Conservation (phyloP, 257 asterid species). For the Gentiana macrophylla region DNA sequence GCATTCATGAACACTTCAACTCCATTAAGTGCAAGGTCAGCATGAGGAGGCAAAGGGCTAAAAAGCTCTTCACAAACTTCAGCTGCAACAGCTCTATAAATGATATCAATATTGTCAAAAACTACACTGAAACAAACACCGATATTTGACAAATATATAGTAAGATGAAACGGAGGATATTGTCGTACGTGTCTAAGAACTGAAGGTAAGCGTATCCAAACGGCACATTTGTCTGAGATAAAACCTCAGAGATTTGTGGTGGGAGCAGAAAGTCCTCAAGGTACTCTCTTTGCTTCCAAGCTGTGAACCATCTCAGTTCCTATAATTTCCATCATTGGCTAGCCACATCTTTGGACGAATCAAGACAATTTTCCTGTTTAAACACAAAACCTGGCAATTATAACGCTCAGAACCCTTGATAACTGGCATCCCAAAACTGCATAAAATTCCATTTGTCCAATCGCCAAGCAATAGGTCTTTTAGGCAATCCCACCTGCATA, state of each 20-base stretch:
- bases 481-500: constrained; percentile 86
- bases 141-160: too few species aligned
- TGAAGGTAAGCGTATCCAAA: constrained; percentile 86
- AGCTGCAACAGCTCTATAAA: constrained; percentile 83
- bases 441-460: constrained; percentile 77
- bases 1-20: constrained; percentile 95
- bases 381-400: constrained; percentile 81
- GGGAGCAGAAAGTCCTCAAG: constrained; percentile 83
- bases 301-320: constrained; percentile 95
- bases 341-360: constrained; percentile 96
- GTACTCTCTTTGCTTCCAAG: constrained; percentile 71
- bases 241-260: constrained; percentile 48
- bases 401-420: constrained; percentile 83
- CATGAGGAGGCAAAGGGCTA: constrained; percentile 85
- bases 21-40: constrained; percentile 88
- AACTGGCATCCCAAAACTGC: constrained; percentile 94
- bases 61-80: constrained; percentile 97
- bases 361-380: constrained; percentile 75
- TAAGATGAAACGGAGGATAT: background rate
- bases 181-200: constrained; percentile 70
- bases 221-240: constrained; percentile 59
- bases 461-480: constrained; percentile 66
- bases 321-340: constrained; percentile 82
- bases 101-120: constrained; percentile 6
- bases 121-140: background rate